These are phyloP conservation scores for Echium plantagineum DNA, from an alignment of 257 asterid genomes.

Conservation along the genomic window DNA sequence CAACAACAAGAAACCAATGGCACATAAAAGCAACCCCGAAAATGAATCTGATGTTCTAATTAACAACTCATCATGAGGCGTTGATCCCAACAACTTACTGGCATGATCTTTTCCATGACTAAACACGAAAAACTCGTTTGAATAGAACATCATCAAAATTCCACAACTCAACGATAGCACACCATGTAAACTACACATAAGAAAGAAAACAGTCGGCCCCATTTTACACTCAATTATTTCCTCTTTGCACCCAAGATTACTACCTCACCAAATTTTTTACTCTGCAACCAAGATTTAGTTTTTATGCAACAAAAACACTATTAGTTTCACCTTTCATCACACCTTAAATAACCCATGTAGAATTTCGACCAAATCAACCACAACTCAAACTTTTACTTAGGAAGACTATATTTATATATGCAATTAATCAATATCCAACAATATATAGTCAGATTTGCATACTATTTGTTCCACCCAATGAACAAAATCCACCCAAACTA, in stretches of 20 bases:
- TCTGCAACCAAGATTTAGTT: slow-evolving; percentile 16
- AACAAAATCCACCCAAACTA: too few relatives aligned
- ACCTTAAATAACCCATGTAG: too few relatives aligned
- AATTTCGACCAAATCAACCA: too few relatives aligned
- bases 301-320: not conserved
- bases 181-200: slow-evolving; percentile 68
- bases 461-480: too few relatives aligned
- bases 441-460: too few relatives aligned
- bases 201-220: slow-evolving; percentile 61
- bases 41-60: slow-evolving; percentile 82
- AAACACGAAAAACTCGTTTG: slow-evolving; percentile 51
- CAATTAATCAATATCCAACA: too few relatives aligned
- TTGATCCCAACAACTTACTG: slow-evolving; percentile 67
- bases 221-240: slow-evolving; percentile 18
- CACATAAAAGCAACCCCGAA: slow-evolving; percentile 69
- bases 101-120: slow-evolving; percentile 83
- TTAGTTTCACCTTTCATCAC: too few relatives aligned
- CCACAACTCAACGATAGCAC: slow-evolving; percentile 69
- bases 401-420: too few relatives aligned
- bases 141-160: slow-evolving; percentile 69
- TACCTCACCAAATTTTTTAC: not conserved
- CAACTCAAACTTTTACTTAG: too few relatives aligned
- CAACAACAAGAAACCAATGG: slow-evolving; percentile 68
- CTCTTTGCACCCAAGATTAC: not conserved
- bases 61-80: slow-evolving; percentile 78